Conservation (phyloP, 495 filamentous ascomycete genomes). For the Talaromyces wortmannii region DNA sequence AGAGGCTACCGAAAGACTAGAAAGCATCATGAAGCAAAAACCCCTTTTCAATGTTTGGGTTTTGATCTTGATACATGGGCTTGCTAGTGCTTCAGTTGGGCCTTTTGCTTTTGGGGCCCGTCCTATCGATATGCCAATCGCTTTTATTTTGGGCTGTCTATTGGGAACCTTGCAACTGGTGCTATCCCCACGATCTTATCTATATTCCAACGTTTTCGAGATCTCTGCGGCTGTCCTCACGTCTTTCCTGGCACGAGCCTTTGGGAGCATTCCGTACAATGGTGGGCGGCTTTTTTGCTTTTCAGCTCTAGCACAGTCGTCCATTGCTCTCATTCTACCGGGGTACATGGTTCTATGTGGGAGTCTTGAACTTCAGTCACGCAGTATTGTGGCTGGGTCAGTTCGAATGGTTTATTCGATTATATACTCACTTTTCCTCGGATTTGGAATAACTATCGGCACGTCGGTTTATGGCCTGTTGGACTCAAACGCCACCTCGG, state of each 20-base stretch:
- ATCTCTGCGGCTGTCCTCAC: constrained; percentile 81
- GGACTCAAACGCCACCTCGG: constrained; percentile 65
- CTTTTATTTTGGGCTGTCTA: constrained; percentile 78
- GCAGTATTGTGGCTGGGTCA: constrained; percentile 79
- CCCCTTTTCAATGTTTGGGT: constrained; percentile 63
- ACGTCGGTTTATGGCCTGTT: constrained; percentile 83
- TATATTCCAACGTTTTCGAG: constrained; percentile 83
- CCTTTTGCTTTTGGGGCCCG: constrained; percentile 89
- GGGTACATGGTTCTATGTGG: constrained; percentile 82
- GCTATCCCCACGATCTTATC: constrained; percentile 68
- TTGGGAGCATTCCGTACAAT: constrained; percentile 65
- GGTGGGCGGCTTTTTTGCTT: constrained; percentile 77
- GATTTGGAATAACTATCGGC: constrained; percentile 95
- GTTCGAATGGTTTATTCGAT: constrained; percentile 95
- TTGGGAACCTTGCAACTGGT: constrained; percentile 79
- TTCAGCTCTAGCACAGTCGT: constrained; percentile 81
- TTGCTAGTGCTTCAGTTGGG: constrained; percentile 71
- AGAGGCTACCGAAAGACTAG: constrained; percentile 66
- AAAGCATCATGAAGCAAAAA: constrained; percentile 55
- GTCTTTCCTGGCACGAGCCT: constrained; percentile 81
- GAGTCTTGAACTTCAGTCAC: constrained; percentile 80
- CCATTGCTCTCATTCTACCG: constrained; percentile 88
- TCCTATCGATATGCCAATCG: constrained; percentile 80
- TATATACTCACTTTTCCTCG: constrained; percentile 91
- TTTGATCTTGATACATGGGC: constrained; percentile 75